Evolutionary conservation across 2,329 filamentous ascomycete genomes (phyloP), one percentile per base, ranked within the genome.

Genomic region (Elsinoe arachidis): DNA sequence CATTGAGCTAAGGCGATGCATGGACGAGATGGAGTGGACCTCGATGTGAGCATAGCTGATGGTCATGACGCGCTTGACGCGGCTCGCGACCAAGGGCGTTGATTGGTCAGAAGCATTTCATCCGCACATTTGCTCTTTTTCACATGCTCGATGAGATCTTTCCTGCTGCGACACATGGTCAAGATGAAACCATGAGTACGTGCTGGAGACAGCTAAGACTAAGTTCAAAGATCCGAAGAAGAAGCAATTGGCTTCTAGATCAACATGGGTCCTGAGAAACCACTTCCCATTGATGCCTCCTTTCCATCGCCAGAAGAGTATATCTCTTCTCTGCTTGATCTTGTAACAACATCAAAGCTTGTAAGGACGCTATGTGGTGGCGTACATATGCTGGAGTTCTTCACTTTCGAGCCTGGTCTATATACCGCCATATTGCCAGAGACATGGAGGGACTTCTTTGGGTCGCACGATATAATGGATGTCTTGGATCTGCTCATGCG

Each of bases 311-410:
- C 83, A 5, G 88, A 96, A 49, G 80, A 84, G 55, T 99, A 96
- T 70, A 80, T 96, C 51, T 78, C 88, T 23, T 84, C 84, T 15
- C 80, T 97, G 11, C 78, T 97, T 23, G 69, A 82, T 17, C 96
- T 97, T 66, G 81, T 85, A 1, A 84, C 84, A 5, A 84, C 83
- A 1, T 88, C 87, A 46, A 81, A 85, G 56, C 77, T 90, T 1
- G 90, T 96, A 64, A 87, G 89, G 63, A 89, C 88, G 23, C 79
- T 99, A n/a, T 96, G 90, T 68, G 93, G 93, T 56, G 91, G 92
- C n/a, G 88, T 97, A 0, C 93, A 99, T 68, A 91, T 99, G 61
- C 79, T 97, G 58, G 93, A 99, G 70, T 97, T 99, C 73, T 90
- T 96, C 74, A 96, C 90, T 1, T 82, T 83, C 41, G 82, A 90